Conservation (phyloP, 345 rosid genomes). For the Kernera saxatilis region DNA sequence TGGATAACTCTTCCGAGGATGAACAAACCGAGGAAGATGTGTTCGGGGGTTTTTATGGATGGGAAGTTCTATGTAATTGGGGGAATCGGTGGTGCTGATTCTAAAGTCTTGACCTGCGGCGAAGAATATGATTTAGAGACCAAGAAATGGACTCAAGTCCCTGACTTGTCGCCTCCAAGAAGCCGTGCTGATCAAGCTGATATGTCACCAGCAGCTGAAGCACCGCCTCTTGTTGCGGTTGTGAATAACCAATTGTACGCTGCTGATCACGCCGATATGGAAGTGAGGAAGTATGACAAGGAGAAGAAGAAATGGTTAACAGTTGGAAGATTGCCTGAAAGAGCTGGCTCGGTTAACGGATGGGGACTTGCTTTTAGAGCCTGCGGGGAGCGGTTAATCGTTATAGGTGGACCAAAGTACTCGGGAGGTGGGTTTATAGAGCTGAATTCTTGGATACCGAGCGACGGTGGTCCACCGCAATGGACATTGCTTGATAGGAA, state of each 20-base stretch:
- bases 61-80: slow-evolving; percentile 87
- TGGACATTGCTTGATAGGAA: slow-evolving; percentile 78
- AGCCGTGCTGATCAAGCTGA: slow-evolving; percentile 42
- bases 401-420: slow-evolving; percentile 81
- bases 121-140: slow-evolving; percentile 77
- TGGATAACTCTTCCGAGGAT: slow-evolving; percentile 67
- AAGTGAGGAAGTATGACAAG: slow-evolving; percentile 73
- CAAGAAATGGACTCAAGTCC: slow-evolving; percentile 66
- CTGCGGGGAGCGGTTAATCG: slow-evolving; percentile 76
- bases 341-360: slow-evolving; percentile 81
- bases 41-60: slow-evolving; percentile 91
- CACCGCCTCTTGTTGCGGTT: slow-evolving; percentile 89
- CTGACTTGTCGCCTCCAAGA: slow-evolving; percentile 72
- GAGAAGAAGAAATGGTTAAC: slow-evolving; percentile 50
- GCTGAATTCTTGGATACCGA: slow-evolving; percentile 80
- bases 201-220: slow-evolving; percentile 62
- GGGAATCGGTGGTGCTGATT: slow-evolving; percentile 58
- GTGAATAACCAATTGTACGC: slow-evolving; percentile 76
- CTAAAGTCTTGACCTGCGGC: slow-evolving; percentile 59
- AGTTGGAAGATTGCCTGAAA: slow-evolving; percentile 75
- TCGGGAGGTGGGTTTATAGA: slow-evolving; percentile 76
- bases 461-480: slow-evolving; percentile 67
- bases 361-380: slow-evolving; percentile 98
- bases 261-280: slow-evolving; percentile 81
- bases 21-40: slow-evolving; percentile 85